phyloP scores from a whole-genome alignment of 164 flowering plant species.

The Stephania yunnanensis region DNA sequence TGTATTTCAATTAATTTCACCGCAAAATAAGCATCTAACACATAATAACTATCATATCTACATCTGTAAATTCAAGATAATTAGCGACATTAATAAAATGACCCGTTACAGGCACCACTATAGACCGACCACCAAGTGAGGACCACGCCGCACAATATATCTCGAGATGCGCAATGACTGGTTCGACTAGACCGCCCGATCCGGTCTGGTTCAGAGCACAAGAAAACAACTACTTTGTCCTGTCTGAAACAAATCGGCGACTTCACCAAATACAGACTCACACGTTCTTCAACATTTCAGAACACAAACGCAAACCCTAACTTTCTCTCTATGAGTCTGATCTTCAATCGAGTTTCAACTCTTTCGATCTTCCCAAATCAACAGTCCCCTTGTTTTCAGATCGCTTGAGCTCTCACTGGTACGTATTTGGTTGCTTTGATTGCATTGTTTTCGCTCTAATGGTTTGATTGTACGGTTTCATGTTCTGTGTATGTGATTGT shows the following conservation, averaged over 20 bases:
- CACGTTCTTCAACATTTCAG: background rate
- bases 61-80: too few relatives aligned
- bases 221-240: background rate
- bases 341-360: background rate
- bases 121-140: background rate
- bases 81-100: too few relatives aligned
- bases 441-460: background rate
- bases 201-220: background rate
- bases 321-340: background rate
- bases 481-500: background rate
- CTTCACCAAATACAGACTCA: background rate
- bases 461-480: background rate
- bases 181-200: background rate
- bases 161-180: background rate
- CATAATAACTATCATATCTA: too few relatives aligned
- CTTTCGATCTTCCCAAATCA: background rate
- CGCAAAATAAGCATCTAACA: too few relatives aligned
- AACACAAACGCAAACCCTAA: background rate
- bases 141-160: background rate
- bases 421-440: background rate
- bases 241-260: background rate
- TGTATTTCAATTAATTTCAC: too few relatives aligned
- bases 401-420: background rate
- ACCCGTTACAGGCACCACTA: too few relatives aligned
- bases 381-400: background rate